Conservation (phyloP, 345 rosid genomes). For the Ceriops tagal region DNA sequence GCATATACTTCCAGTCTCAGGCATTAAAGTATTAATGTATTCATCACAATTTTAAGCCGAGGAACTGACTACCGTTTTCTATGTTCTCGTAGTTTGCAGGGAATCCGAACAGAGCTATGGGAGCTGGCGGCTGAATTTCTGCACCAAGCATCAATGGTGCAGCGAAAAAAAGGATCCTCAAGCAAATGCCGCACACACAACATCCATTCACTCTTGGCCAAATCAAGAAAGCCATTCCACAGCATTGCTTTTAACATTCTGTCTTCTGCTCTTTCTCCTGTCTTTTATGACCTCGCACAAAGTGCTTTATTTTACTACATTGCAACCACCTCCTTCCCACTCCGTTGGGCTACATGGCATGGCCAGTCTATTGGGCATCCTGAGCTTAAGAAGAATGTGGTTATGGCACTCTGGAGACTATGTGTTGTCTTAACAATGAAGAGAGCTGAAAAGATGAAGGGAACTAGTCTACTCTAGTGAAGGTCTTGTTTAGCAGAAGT, state of each 20-base stretch:
- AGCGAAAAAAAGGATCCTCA: background rate
- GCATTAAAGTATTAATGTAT: too few relatives aligned
- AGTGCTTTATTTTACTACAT: background rate
- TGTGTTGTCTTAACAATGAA: background rate
- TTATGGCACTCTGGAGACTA: background rate
- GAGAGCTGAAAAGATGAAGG: background rate
- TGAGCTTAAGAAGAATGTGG: background rate
- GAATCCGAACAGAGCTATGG: background rate
- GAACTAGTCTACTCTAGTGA: too few relatives aligned
- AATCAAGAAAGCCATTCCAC: conserved; percentile 19
- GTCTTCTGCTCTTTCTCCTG: conserved; percentile 8
- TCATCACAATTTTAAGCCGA: background rate
- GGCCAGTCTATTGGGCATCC: conserved; percentile 16
- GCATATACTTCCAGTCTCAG: too few relatives aligned
- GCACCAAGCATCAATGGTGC: background rate
- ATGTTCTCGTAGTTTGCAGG: background rate
- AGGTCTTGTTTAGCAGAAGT: too few relatives aligned
- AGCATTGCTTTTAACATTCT: conserved; percentile 16
- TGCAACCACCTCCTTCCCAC: conserved; percentile 11
- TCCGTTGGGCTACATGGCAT: conserved; percentile 7
- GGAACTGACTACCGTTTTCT: background rate
- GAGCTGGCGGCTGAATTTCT: background rate
- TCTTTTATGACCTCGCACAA: conserved; percentile 1
- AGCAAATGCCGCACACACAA: conserved; percentile 7
- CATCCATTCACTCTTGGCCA: conserved; percentile 19